These are phyloP conservation scores for Pisolithus marmoratus DNA, from an alignment of 768 basidiomycete species.

Conservation along the genomic window DNA sequence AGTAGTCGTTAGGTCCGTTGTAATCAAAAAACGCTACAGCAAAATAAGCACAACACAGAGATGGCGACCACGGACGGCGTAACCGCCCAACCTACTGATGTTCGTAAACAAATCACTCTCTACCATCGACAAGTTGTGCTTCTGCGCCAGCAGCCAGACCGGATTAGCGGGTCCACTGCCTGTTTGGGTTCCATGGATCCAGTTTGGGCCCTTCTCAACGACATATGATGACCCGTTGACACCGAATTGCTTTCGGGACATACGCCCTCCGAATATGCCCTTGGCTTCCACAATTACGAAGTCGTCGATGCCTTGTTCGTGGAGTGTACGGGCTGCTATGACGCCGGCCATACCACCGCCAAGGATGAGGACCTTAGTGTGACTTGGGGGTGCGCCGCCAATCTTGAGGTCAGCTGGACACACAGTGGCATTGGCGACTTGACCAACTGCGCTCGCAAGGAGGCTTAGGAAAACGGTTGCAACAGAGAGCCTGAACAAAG, in stretches of 20 bases:
- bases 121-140: conserved; percentile 44
- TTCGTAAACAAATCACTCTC: conserved; percentile 28
- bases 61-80: neutral
- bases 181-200: conserved; percentile 51
- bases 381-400: conserved; percentile 6
- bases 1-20: neutral
- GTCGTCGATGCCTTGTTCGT: conserved; percentile 47
- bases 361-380: conserved; percentile 46
- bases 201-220: conserved; percentile 57
- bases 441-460: neutral
- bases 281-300: conserved; percentile 59
- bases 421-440: neutral
- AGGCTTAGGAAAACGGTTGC: conserved; percentile 5
- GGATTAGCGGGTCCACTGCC: conserved; percentile 52
- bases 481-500: neutral
- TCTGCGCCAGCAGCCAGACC: conserved; percentile 50
- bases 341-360: conserved; percentile 65
- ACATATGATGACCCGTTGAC: conserved; percentile 30
- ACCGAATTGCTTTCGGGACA: conserved; percentile 46
- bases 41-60: neutral
- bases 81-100: neutral
- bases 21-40: neutral
- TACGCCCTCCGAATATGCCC: conserved; percentile 55
- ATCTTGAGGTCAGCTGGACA: neutral
- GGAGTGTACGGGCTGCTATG: conserved; percentile 56